Base-by-base conservation (phyloP, 768 basidiomycete species). In the Boletus reticulatus region DNA sequence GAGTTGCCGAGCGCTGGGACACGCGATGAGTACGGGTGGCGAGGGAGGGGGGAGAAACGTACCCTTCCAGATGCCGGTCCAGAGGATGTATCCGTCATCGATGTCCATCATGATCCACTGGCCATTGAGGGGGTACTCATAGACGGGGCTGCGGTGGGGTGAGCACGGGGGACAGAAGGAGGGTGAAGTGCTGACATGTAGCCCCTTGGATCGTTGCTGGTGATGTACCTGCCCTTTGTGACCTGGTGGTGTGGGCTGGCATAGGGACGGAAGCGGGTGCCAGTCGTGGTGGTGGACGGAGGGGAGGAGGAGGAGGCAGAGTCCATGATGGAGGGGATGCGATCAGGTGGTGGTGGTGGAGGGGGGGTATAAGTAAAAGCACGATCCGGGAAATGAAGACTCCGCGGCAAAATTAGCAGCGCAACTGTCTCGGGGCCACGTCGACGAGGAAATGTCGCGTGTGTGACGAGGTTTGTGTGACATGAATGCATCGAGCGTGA, bases 71-170 rank as follows among this genome's bases (percentile, higher is more conserved):
- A 94, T 94, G 11, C 91, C 89, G 1, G 93, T 94, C 92, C 92
- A 94, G 17, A 93, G 77, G 55, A 94, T 87, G 69, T 92, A 94
- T 4, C 92, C 92, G 68, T 93, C 92, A 68, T 94, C 92, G 66
- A 91, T 88, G 75, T 94, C 92, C 83, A 94, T 92, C 92, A 94
- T 94, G 65, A 94, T 90, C 89, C 91, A 92, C 66, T 94, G 91
- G 20, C 87, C 88, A 59, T 92, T 91, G 53, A 94, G 77, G 2
- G 89, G 90, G 64, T 93, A 94, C 68, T 94, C 92, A 65, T 89
- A 94, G 12, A 94, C 92, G 13, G 91, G 90, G 52, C 92, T 79
- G 62, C 31, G 24, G 43, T n/a, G 24, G 14, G 45, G 49, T 59
- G 62, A 59, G 59, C 36, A 1, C 1, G n/a, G 46, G 36, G 4